Evolutionary conservation across 164 flowering plant genomes (phyloP).

Genomic region (Berberis thunbergii): DNA sequence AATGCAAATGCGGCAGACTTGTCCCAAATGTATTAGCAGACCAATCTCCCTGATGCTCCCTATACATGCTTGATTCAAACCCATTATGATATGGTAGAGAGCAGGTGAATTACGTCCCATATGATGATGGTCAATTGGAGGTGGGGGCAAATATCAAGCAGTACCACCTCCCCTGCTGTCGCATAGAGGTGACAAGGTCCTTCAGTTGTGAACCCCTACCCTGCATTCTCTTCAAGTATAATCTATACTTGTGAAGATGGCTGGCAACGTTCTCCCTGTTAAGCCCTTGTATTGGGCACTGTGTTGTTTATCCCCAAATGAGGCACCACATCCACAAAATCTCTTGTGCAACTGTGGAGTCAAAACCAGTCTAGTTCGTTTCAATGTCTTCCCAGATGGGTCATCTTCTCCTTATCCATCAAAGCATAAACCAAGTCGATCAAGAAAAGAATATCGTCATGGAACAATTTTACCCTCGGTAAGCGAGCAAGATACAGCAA

Average conservation of each 20-base stretch:
- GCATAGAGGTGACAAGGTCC: slow-evolving; percentile 52
- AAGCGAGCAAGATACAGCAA: no score
- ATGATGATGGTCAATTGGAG: slow-evolving; percentile 15
- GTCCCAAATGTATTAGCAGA: slow-evolving; percentile 36
- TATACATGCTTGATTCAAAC: slow-evolving; percentile 25
- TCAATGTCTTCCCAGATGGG: slow-evolving; percentile 33
- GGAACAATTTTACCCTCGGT: no score
- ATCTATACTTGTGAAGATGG: slow-evolving; percentile 87
- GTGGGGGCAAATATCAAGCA: slow-evolving; percentile 17
- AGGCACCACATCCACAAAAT: slow-evolving; percentile 85
- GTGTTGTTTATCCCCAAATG: slow-evolving; percentile 86
- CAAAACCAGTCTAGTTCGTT: slow-evolving; percentile 84
- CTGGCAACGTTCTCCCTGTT: slow-evolving; percentile 95
- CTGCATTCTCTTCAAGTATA: slow-evolving; percentile 84
- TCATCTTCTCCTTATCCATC: slow-evolving; percentile 17
- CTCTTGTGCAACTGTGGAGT: slow-evolving; percentile 94
- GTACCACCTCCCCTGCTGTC: slow-evolving; percentile 19
- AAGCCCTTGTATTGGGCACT: slow-evolving; percentile 85
- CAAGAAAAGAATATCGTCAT: no score
- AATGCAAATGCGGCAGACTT: slow-evolving; percentile 13
- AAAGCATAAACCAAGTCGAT: slow-evolving; percentile 22
- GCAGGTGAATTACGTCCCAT: no score
- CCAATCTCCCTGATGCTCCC: slow-evolving; percentile 51
- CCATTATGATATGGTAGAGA: slow-evolving; percentile 17
- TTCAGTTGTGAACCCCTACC: slow-evolving; percentile 35